Evolutionary conservation across 2,329 filamentous ascomycete species (phyloP).

Genomic region (Leptodontidium sp.): DNA sequence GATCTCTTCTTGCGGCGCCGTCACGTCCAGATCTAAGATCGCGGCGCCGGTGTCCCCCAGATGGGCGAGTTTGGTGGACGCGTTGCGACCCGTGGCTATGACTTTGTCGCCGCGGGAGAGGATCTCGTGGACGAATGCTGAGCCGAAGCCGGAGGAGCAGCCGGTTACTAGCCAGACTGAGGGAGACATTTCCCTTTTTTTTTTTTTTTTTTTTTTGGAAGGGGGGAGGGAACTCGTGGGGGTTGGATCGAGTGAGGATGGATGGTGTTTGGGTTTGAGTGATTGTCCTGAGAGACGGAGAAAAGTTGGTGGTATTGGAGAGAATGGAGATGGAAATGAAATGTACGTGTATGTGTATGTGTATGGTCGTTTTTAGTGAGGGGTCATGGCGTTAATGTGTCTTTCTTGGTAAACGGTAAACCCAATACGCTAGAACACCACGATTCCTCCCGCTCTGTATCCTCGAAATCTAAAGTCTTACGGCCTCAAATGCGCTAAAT

Average conservation of each 20-base stretch:
- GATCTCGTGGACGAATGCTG: constrained; percentile 41
- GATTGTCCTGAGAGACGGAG: not conserved
- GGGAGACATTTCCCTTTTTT: not conserved
- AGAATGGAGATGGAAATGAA: too few species aligned
- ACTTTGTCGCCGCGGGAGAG: constrained; percentile 56
- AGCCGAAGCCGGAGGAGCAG: constrained; percentile 3
- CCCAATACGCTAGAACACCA: too few species aligned
- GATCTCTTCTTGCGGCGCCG: constrained; percentile 49
- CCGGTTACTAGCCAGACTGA: constrained; percentile 21
- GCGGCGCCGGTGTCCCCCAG: constrained; percentile 54
- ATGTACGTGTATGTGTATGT: too few species aligned
- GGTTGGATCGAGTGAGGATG: too few species aligned
- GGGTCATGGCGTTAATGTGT: too few species aligned
- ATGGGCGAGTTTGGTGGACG: constrained; percentile 38
- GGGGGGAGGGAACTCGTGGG: too few species aligned
- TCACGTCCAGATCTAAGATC: constrained; percentile 56
- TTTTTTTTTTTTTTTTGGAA: not conserved
- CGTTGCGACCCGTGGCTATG: constrained; percentile 56
- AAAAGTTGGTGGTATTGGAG: not conserved
- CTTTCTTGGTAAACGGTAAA: too few species aligned
- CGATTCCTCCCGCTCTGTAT: too few species aligned
- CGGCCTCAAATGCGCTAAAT: too few species aligned
- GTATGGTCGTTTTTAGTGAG: too few species aligned
- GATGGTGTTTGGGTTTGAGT: not conserved
- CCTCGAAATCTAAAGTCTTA: too few species aligned